phyloP scores from a whole-genome alignment of 2,329 filamentous ascomycete genomes.

The Aspergillus brasiliensis region DNA sequence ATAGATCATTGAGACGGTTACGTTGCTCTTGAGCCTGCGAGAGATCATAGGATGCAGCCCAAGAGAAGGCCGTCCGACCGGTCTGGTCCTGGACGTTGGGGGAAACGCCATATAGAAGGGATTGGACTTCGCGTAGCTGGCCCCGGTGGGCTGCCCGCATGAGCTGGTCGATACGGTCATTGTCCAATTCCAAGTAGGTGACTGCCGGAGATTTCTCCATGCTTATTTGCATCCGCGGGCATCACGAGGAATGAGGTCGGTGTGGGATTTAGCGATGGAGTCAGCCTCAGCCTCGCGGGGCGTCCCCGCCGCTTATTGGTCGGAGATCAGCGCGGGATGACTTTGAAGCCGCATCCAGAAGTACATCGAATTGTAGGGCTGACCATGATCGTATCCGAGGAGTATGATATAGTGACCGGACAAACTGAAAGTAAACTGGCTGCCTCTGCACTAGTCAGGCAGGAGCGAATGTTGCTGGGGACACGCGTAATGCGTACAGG shows the following conservation, averaged over 20 bases:
- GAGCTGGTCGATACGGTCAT: conserved; percentile 7
- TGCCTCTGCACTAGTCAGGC: no score
- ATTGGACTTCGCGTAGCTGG: neutral
- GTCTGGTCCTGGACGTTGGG: conserved; percentile 7
- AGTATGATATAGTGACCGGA: no score
- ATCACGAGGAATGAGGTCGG: neutral
- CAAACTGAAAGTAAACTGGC: no score
- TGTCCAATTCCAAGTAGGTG: neutral
- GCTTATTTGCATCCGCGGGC: neutral
- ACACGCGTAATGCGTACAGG: no score
- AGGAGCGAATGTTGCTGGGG: no score
- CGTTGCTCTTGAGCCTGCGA: neutral
- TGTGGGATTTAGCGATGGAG: neutral
- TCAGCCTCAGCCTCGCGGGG: neutral
- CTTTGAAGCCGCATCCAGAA: neutral
- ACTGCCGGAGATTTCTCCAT: neutral
- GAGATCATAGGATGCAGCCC: conserved; percentile 12
- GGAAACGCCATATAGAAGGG: conserved; percentile 13
- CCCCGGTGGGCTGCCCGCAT: conserved; percentile 10
- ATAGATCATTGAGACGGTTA: neutral
- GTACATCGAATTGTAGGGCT: neutral
- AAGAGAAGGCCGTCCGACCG: conserved; percentile 17
- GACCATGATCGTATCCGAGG: neutral
- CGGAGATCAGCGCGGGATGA: neutral
- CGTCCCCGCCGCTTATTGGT: neutral